These are phyloP conservation scores for Tricholoma terreum DNA, from an alignment of 768 basidiomycete genomes.

Conservation along the genomic window DNA sequence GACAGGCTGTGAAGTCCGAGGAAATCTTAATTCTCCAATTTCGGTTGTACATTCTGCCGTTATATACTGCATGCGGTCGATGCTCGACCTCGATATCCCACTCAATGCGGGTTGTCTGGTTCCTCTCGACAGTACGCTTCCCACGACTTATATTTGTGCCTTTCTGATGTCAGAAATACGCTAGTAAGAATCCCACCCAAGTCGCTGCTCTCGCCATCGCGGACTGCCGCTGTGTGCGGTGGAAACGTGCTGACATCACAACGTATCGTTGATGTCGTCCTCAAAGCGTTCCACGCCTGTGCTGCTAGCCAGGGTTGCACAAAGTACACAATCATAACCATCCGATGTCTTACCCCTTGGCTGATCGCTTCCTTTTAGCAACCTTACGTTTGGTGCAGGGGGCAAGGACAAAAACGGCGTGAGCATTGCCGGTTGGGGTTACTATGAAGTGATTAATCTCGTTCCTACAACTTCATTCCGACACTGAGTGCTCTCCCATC, in stretches of 20 bases:
- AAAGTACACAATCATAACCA: conserved; percentile 55
- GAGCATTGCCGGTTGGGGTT: conserved; percentile 82
- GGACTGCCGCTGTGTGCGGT: conserved; percentile 87
- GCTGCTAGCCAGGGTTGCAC: conserved; percentile 94
- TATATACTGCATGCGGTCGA: conserved; percentile 85
- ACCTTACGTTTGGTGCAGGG: conserved; percentile 85
- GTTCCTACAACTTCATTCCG: conserved; percentile 5
- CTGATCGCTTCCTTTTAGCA: conserved; percentile 39
- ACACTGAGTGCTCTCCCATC: conserved; percentile 6
- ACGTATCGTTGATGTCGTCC: conserved; percentile 90
- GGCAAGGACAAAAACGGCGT: conserved; percentile 83
- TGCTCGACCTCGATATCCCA: conserved; percentile 85
- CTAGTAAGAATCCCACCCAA: conserved; percentile 77
- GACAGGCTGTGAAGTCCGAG: conserved; percentile 79
- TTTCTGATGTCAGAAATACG: neutral
- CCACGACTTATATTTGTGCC: neutral
- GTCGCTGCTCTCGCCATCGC: conserved; percentile 76
- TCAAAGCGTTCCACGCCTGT: conserved; percentile 88
- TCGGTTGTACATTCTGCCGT: conserved; percentile 86
- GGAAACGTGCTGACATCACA: conserved; percentile 92
- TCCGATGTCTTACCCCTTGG: conserved; percentile 9
- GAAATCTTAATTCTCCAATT: conserved; percentile 82
- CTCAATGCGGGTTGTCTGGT: conserved; percentile 93
- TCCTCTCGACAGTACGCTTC: conserved; percentile 65
- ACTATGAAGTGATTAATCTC: conserved; percentile 60